A percentile compares a stretch with the other conserved stretches of the same genome.
phyloP scores from a whole-genome alignment of 352 stramenopile species.

The Aphanomyces stellatus region DNA sequence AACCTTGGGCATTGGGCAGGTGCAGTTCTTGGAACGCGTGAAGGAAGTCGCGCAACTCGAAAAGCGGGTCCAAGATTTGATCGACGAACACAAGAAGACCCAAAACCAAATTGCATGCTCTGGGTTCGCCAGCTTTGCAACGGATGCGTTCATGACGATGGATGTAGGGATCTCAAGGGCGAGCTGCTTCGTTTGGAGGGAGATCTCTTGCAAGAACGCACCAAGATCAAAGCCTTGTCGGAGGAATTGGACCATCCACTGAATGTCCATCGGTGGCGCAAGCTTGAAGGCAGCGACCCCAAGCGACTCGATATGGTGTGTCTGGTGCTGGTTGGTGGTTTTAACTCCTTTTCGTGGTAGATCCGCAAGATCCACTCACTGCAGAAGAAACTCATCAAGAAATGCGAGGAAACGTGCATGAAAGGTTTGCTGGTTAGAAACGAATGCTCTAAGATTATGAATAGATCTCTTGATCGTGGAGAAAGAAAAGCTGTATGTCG shows the following conservation, averaged over 20 bases:
- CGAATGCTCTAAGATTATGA: too few relatives aligned
- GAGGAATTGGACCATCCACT: constrained; percentile 87
- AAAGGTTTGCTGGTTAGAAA: constrained; percentile 28
- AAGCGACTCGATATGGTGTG: constrained; percentile 70
- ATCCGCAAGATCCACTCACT: constrained; percentile 81
- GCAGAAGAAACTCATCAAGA: constrained; percentile 80
- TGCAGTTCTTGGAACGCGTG: constrained; percentile 60
- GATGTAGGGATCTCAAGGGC: constrained; percentile 29
- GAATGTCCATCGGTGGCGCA: constrained; percentile 89
- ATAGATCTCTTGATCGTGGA: constrained; percentile 61
- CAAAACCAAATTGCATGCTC: constrained; percentile 55
- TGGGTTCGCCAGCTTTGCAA: constrained; percentile 16
- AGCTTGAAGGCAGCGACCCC: constrained; percentile 83
- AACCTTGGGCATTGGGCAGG: constrained; percentile 68
- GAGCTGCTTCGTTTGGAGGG: constrained; percentile 62
- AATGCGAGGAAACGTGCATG: constrained; percentile 54
- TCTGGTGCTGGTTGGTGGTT: neutral
- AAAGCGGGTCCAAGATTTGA: constrained; percentile 45
- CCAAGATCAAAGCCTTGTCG: constrained; percentile 78
- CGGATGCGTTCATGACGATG: neutral
- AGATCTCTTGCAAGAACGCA: constrained; percentile 72
- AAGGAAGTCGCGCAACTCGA: constrained; percentile 47
- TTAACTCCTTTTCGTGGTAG: neutral
- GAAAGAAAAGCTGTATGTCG: constrained; percentile 89
- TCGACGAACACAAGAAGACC: constrained; percentile 50